These are phyloP conservation scores for Passalora sequoiae DNA, from an alignment of 2,329 filamentous ascomycete species.

Conservation along the genomic window DNA sequence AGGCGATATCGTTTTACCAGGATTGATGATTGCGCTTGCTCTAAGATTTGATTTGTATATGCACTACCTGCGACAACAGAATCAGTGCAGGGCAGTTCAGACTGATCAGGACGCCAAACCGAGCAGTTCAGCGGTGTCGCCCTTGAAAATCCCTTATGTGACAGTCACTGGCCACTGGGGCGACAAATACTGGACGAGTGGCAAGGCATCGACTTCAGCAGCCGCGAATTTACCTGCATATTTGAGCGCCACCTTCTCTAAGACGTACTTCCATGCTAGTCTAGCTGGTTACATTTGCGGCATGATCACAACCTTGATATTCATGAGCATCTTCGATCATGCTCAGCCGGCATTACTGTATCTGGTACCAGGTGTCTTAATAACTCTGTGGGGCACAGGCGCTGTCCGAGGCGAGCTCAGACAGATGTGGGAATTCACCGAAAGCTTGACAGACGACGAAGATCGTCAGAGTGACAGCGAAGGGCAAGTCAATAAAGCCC, in stretches of 20 bases:
- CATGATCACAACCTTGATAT: conserved; percentile 68
- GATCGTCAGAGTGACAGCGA: conserved; percentile 19
- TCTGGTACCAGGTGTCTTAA: conserved; percentile 79
- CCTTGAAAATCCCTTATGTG: conserved; percentile 39
- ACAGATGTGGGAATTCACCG: conserved; percentile 76
- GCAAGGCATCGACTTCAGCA: conserved; percentile 12
- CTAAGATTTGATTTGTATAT: conserved; percentile 87
- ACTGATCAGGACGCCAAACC: conserved; percentile 37
- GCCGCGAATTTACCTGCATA: conserved; percentile 4
- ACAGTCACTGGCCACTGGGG: conserved; percentile 69
- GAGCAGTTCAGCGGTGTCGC: conserved; percentile 20
- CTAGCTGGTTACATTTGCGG: conserved; percentile 71
- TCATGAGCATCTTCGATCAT: conserved; percentile 72
- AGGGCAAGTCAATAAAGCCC: conserved; percentile 6
- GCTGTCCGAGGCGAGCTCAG: conserved; percentile 63
- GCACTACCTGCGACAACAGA: conserved; percentile 67
- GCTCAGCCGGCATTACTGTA: conserved; percentile 90
- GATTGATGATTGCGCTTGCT: conserved; percentile 81
- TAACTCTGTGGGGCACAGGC: conserved; percentile 70
- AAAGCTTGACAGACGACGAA: conserved; percentile 49
- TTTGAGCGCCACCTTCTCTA: conserved; percentile 57
- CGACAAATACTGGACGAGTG: conserved; percentile 70
- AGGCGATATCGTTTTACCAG: conserved; percentile 89
- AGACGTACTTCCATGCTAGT: conserved; percentile 78
- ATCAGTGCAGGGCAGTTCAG: conserved; percentile 20